Percentiles rank a stretch among this genome's conserved stretches.
Evolutionary conservation across 176 grass and related monocot species (phyloP).

Genomic region (Lolium multiflorum): DNA sequence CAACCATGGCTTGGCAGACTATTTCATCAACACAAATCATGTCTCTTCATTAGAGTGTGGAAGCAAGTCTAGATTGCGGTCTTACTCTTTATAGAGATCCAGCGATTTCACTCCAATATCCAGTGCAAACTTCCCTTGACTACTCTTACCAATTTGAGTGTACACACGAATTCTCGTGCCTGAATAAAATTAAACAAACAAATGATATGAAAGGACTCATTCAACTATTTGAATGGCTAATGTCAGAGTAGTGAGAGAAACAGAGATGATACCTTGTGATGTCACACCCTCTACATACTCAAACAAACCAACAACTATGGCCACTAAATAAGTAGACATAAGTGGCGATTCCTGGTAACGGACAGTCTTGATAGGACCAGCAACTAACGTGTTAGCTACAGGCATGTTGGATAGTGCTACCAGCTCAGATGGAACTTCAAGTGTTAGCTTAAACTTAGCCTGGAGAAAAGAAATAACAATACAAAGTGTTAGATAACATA

Average conservation of each 20-base stretch:
- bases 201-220: constrained; percentile 12
- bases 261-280: constrained; percentile 57
- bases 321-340: constrained; percentile 97
- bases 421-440: constrained; percentile 68
- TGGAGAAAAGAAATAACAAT: constrained; percentile 41
- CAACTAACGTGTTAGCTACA: constrained; percentile 39
- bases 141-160: constrained; percentile 69
- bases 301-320: constrained; percentile 77
- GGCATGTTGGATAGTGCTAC: constrained; percentile 92
- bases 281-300: constrained; percentile 68
- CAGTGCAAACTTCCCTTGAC: constrained; percentile 83
- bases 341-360: constrained; percentile 71
- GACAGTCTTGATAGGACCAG: constrained; percentile 55
- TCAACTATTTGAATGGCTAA: constrained; percentile 10
- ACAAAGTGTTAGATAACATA: neutral
- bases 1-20: neutral
- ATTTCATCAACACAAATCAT: constrained; percentile 6
- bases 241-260: neutral
- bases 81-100: constrained; percentile 81
- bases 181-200: constrained; percentile 42
- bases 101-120: constrained; percentile 78
- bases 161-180: constrained; percentile 79
- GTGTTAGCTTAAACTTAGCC: constrained; percentile 81
- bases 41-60: constrained; percentile 25
- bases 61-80: neutral